phyloP scores from a whole-genome alignment of 75 land plant genomes.

The Pseudotsuga menziesii region DNA sequence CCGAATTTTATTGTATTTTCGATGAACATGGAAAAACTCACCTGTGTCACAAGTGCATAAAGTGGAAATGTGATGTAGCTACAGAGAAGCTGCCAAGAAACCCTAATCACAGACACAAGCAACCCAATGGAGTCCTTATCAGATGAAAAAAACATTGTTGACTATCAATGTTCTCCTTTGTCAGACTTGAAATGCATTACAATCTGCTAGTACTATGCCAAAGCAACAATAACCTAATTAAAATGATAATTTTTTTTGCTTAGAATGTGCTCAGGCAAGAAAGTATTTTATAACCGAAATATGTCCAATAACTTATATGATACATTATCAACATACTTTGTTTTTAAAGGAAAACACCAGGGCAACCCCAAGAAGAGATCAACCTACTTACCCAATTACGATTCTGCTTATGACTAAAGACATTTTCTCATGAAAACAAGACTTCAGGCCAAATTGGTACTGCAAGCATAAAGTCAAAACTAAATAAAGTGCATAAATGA shows the following conservation, averaged over 20 bases:
- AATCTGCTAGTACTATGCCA: too few relatives aligned
- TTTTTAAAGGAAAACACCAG: not conserved
- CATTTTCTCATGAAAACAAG: constrained; percentile 43
- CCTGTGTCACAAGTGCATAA: constrained; percentile 55
- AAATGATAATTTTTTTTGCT: too few relatives aligned
- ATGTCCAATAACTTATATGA: not conserved
- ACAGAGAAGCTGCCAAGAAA: constrained; percentile 22
- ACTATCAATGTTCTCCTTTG: too few relatives aligned
- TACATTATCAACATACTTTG: not conserved
- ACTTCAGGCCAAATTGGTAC: constrained; percentile 43
- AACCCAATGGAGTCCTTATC: not conserved
- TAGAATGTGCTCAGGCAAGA: too few relatives aligned
- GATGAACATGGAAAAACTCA: constrained; percentile 12
- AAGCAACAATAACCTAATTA: too few relatives aligned
- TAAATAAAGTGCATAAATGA: too few relatives aligned
- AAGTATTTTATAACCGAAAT: not conserved
- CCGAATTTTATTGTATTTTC: not conserved
- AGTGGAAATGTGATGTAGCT: constrained; percentile 45
- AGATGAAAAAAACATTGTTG: not conserved
- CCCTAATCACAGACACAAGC: constrained; percentile 10
- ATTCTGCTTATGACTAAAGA: constrained; percentile 22
- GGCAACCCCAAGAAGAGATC: not conserved
- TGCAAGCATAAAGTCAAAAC: constrained; percentile 14
- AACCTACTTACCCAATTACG: constrained; percentile 35
- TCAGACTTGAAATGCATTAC: too few relatives aligned